These are phyloP conservation scores for Ophiostoma ips DNA, from an alignment of 2,329 filamentous ascomycete genomes.

Conservation along the genomic window DNA sequence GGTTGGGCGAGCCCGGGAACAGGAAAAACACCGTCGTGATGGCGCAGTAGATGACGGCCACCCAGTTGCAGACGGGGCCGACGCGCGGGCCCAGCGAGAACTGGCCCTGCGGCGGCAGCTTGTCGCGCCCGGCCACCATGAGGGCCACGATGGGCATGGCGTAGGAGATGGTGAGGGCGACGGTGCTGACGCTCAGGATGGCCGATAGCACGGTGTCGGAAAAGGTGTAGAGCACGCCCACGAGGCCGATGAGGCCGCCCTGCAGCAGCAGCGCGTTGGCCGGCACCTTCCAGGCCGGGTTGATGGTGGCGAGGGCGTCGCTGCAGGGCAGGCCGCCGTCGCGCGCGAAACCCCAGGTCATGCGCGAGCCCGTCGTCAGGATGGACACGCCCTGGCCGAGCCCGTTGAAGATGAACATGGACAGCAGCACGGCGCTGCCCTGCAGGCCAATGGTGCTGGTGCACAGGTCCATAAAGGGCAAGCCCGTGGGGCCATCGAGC, in stretches of 20 bases:
- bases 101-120: slow-evolving; percentile 27
- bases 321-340: slow-evolving; percentile 30
- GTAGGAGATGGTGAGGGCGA: slow-evolving; percentile 39
- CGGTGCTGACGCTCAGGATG: slow-evolving; percentile 41
- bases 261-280: slow-evolving; percentile 10
- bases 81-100: slow-evolving; percentile 6
- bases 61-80: slow-evolving; percentile 10
- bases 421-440: slow-evolving; percentile 22
- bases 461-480: slow-evolving; percentile 33
- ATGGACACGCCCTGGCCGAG: slow-evolving; percentile 21
- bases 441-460: slow-evolving; percentile 26
- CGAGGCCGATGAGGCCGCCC: slow-evolving; percentile 7
- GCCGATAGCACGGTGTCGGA: slow-evolving; percentile 38
- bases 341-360: slow-evolving; percentile 32
- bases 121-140: slow-evolving; percentile 36
- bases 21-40: slow-evolving; percentile 13
- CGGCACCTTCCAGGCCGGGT: slow-evolving; percentile 27
- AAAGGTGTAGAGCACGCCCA: slow-evolving; percentile 32
- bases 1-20: slow-evolving; percentile 11
- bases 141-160: slow-evolving; percentile 35
- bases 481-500: slow-evolving; percentile 23
- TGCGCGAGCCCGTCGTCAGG: slow-evolving; percentile 24
- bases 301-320: slow-evolving; percentile 24
- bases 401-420: slow-evolving; percentile 31
- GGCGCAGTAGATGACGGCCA: slow-evolving; percentile 10